Percentiles rank a stretch among this genome's conserved stretches.
Evolutionary conservation across 495 filamentous ascomycete species (phyloP).

Genomic region (Niebla homalea): DNA sequence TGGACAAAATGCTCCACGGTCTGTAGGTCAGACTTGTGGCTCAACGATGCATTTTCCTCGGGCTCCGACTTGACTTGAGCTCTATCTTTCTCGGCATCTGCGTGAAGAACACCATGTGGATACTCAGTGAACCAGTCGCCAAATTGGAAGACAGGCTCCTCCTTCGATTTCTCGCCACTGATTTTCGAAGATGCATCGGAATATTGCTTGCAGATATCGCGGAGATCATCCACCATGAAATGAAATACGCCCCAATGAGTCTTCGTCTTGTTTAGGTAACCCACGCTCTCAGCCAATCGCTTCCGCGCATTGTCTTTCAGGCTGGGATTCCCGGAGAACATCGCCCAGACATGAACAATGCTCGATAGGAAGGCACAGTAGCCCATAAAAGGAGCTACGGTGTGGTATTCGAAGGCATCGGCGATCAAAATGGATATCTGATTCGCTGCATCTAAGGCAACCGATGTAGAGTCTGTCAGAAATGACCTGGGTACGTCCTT

Average conservation of each 20-base stretch:
- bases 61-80: constrained; percentile 52
- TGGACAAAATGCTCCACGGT: constrained; percentile 94
- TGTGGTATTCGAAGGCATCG: constrained; percentile 62
- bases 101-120: constrained; percentile 75
- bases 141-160: constrained; percentile 74
- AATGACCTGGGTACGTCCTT: constrained; percentile 71
- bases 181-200: constrained; percentile 52
- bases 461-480: constrained; percentile 57
- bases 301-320: constrained; percentile 69
- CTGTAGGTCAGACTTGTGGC: constrained; percentile 76
- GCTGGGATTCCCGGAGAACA: constrained; percentile 68
- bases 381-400: constrained; percentile 83
- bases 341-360: constrained; percentile 82
- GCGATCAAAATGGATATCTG: constrained; percentile 74
- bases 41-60: constrained; percentile 66
- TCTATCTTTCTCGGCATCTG: constrained; percentile 71
- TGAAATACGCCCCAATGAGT: constrained; percentile 97
- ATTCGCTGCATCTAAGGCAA: constrained; percentile 78
- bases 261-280: constrained; percentile 88
- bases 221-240: constrained; percentile 86
- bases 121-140: constrained; percentile 97
- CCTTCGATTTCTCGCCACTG: constrained; percentile 29
- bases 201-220: constrained; percentile 76
- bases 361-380: constrained; percentile 90
- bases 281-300: constrained; percentile 78